A percentile compares a stretch with the other conserved stretches of the same genome.
These are phyloP conservation scores for Candida qinlingensis DNA, from an alignment of 805 yeast genomes.

Conservation along the genomic window DNA sequence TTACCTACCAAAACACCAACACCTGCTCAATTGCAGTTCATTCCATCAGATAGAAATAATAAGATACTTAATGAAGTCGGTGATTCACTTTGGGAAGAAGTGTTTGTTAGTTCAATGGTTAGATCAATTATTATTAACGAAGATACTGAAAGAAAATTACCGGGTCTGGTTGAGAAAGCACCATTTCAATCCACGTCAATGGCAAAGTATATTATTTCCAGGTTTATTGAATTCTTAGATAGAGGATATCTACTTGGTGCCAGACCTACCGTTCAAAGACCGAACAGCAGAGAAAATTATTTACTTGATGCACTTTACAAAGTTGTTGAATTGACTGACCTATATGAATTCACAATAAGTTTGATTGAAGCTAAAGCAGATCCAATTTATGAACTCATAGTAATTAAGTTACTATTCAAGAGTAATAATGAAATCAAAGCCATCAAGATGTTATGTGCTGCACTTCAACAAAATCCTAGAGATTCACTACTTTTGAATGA, in stretches of 20 bases:
- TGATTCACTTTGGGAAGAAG: constrained; percentile 50
- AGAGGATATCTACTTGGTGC: constrained; percentile 64
- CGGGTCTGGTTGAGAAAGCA: constrained; percentile 52
- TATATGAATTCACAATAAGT: constrained; percentile 35
- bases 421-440: constrained; percentile 34
- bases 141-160: constrained; percentile 48
- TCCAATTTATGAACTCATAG: constrained; percentile 25
- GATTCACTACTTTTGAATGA: constrained; percentile 19
- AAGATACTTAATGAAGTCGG: constrained; percentile 29
- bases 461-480: constrained; percentile 21
- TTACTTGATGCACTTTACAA: constrained; percentile 67
- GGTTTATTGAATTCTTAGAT: constrained; percentile 16
- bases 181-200: constrained; percentile 20
- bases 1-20: constrained; percentile 43
- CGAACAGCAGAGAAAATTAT: constrained; percentile 58
- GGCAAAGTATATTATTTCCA: constrained; percentile 11
- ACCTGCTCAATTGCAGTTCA: constrained; percentile 25
- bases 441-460: constrained; percentile 24
- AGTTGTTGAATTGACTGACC: constrained; percentile 33
- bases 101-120: constrained; percentile 52
- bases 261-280: constrained; percentile 56
- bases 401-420: constrained; percentile 27
- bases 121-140: constrained; percentile 49
- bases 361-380: constrained; percentile 25
- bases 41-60: constrained; percentile 32